phyloP scores from a whole-genome alignment of 2,329 filamentous ascomycete species.

The Penicillium occitanis region DNA sequence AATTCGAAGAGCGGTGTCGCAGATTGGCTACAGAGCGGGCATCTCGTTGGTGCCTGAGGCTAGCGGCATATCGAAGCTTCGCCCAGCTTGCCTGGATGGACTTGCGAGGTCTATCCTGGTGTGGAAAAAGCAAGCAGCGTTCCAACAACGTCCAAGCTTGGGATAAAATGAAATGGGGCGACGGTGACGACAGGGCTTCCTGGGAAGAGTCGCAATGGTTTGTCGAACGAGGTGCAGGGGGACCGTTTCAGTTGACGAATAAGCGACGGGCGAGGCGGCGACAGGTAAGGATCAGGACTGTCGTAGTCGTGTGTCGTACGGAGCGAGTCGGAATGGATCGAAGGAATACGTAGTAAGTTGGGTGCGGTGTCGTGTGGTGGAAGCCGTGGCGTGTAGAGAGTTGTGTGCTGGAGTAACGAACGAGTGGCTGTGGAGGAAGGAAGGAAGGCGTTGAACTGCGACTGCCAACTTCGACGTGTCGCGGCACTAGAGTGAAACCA shows the following conservation, averaged over 20 bases:
- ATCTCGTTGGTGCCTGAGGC: constrained; percentile 38
- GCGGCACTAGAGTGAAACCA: background rate
- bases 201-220: background rate
- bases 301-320: background rate
- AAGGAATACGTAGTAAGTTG: background rate
- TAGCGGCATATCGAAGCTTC: constrained; percentile 36
- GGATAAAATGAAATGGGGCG: background rate
- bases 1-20: constrained; percentile 33
- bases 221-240: background rate
- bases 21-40: constrained; percentile 41
- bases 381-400: background rate
- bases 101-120: constrained; percentile 10
- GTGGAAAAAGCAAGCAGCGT: background rate
- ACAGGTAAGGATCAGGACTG: background rate
- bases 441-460: background rate
- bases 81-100: constrained; percentile 16
- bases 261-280: background rate
- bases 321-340: background rate
- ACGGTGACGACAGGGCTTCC: background rate
- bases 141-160: background rate
- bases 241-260: background rate
- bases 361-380: background rate
- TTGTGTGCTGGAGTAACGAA: background rate
- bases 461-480: background rate
- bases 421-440: constrained; percentile 8